Evolutionary conservation across 768 basidiomycete species (phyloP).

Genomic region (Cubamyces sp.): DNA sequence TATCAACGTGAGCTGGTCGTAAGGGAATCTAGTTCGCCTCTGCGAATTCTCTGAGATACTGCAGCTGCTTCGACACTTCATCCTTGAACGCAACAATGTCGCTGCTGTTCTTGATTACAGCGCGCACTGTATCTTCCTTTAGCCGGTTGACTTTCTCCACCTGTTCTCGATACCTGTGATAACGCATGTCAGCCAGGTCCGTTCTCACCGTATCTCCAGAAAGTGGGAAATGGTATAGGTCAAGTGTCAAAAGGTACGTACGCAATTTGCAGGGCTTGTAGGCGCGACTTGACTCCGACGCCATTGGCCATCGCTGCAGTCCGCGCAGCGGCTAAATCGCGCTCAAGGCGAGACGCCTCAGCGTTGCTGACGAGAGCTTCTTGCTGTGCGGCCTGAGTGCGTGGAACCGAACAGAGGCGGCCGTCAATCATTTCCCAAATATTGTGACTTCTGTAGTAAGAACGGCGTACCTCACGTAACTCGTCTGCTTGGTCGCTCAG

Average conservation of each 20-base stretch:
- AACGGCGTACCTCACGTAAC: slow-evolving; percentile 68
- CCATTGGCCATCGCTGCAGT: slow-evolving; percentile 79
- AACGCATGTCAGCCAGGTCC: neutral
- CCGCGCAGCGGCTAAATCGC: slow-evolving; percentile 73
- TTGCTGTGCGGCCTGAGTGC: slow-evolving; percentile 69
- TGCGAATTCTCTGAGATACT: slow-evolving; percentile 69
- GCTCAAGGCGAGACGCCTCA: slow-evolving; percentile 70
- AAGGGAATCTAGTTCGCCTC: slow-evolving; percentile 47
- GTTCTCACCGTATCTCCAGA: neutral
- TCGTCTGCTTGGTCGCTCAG: slow-evolving; percentile 80
- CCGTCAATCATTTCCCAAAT: neutral
- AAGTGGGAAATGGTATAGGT: slow-evolving; percentile 1
- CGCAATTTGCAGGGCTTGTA: slow-evolving; percentile 80
- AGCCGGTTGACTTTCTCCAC: slow-evolving; percentile 73
- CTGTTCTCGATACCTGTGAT: slow-evolving; percentile 73
- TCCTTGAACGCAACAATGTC: slow-evolving; percentile 84
- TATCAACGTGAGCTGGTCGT: neutral
- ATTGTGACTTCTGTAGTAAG: no score
- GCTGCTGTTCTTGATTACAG: slow-evolving; percentile 82
- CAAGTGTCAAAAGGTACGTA: slow-evolving; percentile 39
- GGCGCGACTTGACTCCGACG: slow-evolving; percentile 78
- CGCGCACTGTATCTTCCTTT: slow-evolving; percentile 79
- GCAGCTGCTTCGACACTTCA: slow-evolving; percentile 71
- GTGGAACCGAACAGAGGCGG: neutral
- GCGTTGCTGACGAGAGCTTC: slow-evolving; percentile 69